Base-by-base conservation (phyloP, 495 filamentous ascomycete genomes). In the Penicillium bovifimosum region DNA sequence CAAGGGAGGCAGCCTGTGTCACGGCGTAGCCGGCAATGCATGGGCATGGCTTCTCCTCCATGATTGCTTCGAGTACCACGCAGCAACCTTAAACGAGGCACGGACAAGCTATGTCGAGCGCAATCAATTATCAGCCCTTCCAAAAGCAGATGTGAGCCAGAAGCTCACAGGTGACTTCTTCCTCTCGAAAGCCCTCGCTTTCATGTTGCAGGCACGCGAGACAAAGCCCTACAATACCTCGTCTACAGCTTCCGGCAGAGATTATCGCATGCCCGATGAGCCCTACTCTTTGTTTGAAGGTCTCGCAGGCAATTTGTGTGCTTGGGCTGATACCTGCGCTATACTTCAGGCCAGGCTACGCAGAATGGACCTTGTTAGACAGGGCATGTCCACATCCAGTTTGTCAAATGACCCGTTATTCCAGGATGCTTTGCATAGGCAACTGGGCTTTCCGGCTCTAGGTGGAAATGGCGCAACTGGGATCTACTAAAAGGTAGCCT, bases 1-100 rank as follows among this genome's bases (percentile, higher is more conserved):
- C n/a, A 77, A 78, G 49, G 76, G 76, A 17, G 72, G 72, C 0
- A 66, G 72, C 40, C 40, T 78, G 6, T 78, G 76, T 47, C 76
- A 79, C 48, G 76, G 74, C 0, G 66, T 77, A 38, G 53, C 73
- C 0, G 75, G 76, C 14, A 78, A 79, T 47, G 69, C 64, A 31
- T 75, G 67, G 69, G 59, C 71, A 6, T 59, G 71, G 54, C 54
- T 78, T 0, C 41, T 68, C 6, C 50, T 74, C 24, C 65, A 74
- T 34, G 60, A 71, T 48, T 44, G 48, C n/a, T 70, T 67, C 13
- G 67, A 72, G 28, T 66, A 70, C 27, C 51, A 66, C 24, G 41
- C 51, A 5, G 45, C 58, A 2, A 31, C 48, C 4, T 50, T 66
- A 9, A 41, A 69, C 7, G 40, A 29, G 18, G 68, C 64, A 1